These are phyloP conservation scores for Stagonosporopsis tanaceti DNA, from an alignment of 2,329 filamentous ascomycete species.

Conservation along the genomic window DNA sequence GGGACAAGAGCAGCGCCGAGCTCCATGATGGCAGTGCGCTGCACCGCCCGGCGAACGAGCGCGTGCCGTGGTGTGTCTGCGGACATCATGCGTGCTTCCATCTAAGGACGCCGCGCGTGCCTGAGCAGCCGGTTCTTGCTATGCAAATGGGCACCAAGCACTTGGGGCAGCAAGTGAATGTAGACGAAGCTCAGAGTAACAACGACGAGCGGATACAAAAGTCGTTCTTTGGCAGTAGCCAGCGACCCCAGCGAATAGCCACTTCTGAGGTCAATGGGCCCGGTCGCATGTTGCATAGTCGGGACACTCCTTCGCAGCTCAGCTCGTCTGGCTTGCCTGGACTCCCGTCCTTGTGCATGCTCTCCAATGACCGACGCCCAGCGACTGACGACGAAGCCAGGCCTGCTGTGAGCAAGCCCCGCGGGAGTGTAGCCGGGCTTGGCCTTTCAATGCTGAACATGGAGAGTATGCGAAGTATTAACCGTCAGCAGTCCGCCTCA, in stretches of 20 bases:
- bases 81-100: constrained; percentile 67
- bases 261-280: constrained; percentile 30
- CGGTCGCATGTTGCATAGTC: constrained; percentile 30
- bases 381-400: constrained; percentile 33
- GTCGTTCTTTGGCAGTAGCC: constrained; percentile 22
- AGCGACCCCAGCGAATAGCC: constrained; percentile 25
- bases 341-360: constrained; percentile 49
- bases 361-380: constrained; percentile 45
- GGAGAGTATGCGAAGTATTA: constrained; percentile 29
- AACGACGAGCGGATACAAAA: constrained; percentile 21
- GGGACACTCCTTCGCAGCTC: constrained; percentile 39
- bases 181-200: constrained; percentile 18
- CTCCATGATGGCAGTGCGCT: constrained; percentile 40
- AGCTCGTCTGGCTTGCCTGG: constrained; percentile 46
- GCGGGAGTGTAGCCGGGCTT: constrained; percentile 38
- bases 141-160: constrained; percentile 20
- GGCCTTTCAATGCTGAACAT: constrained; percentile 46
- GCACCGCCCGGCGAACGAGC: constrained; percentile 36
- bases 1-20: constrained; percentile 50
- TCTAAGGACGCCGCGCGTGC: constrained; percentile 38
- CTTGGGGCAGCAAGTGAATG: constrained; percentile 19
- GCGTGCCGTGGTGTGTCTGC: constrained; percentile 60
- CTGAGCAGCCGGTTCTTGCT: constrained; percentile 23
- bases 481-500: constrained; percentile 41
- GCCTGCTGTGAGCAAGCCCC: constrained; percentile 31